A percentile compares a stretch with the other conserved stretches of the same genome.
Conservation (phyloP, 345 rosid genomes). For the Linum lewisii region DNA sequence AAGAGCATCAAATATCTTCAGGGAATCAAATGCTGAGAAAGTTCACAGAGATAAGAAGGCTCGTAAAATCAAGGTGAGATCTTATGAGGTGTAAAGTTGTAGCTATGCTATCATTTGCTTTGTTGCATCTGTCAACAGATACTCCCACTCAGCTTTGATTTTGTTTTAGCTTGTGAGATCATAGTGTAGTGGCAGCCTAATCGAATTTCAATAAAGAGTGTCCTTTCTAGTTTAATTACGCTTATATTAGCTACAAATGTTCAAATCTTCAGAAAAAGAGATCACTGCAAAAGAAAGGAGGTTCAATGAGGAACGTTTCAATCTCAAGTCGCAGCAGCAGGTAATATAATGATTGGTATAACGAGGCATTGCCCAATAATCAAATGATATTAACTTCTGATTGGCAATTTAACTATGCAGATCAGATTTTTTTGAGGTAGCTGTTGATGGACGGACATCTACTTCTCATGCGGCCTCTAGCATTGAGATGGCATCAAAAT, state of each 20-base stretch:
- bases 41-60: conserved; percentile 37
- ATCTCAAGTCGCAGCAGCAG: conserved; percentile 39
- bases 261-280: conserved; percentile 52
- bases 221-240: background rate
- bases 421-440: conserved; percentile 38
- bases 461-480: conserved; percentile 32
- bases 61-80: conserved; percentile 54
- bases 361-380: background rate
- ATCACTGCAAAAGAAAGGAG: conserved; percentile 38
- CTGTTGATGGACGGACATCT: conserved; percentile 27
- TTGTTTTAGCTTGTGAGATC: too few relatives aligned
- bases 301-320: conserved; percentile 34
- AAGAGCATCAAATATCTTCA: conserved; percentile 42
- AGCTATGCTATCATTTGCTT: conserved; percentile 3
- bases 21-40: conserved; percentile 38
- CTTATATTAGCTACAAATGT: conserved; percentile 7
- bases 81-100: conserved; percentile 5
- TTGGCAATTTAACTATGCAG: conserved; percentile 33
- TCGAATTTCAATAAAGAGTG: too few relatives aligned
- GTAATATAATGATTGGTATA: conserved; percentile 56
- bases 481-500: conserved; percentile 37
- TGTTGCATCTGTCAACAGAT: too few relatives aligned
- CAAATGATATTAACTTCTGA: conserved; percentile 14
- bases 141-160: too few relatives aligned
- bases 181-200: too few relatives aligned